phyloP scores from a whole-genome alignment of 1,284 basidiomycete genomes.

The Ganoderma resinaceum region DNA sequence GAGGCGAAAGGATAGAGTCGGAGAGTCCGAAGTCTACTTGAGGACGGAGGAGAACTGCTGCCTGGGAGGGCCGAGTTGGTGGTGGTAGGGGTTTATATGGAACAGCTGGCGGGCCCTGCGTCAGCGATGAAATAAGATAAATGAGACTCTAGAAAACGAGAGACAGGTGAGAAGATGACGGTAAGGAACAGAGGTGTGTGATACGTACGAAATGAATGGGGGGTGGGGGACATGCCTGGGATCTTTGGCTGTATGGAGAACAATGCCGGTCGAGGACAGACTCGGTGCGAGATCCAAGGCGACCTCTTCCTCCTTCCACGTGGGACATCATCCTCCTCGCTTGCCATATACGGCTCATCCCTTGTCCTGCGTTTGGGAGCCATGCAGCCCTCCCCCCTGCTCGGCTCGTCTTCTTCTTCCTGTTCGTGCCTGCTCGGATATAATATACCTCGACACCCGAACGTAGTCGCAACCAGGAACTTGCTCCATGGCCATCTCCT shows the following conservation, averaged over 20 bases:
- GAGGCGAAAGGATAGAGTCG: slow-evolving; percentile 27
- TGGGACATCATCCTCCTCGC: slow-evolving; percentile 35
- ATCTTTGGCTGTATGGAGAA: slow-evolving; percentile 35
- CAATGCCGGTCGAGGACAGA: slow-evolving; percentile 33
- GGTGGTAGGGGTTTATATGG: slow-evolving; percentile 34
- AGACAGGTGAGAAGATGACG: slow-evolving; percentile 31
- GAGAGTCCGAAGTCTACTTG: slow-evolving; percentile 28
- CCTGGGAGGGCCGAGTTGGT: slow-evolving; percentile 31
- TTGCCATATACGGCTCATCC: slow-evolving; percentile 35
- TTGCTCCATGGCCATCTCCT: slow-evolving; percentile 4
- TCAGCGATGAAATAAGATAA: slow-evolving; percentile 26
- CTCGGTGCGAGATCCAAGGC: slow-evolving; percentile 18
- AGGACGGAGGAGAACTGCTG: slow-evolving; percentile 24
- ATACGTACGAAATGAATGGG: slow-evolving; percentile 6
- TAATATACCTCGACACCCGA: not conserved
- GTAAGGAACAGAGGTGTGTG: slow-evolving; percentile 38
- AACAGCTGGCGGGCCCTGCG: slow-evolving; percentile 20
- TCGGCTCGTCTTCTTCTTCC: slow-evolving; percentile 8
- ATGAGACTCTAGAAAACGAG: slow-evolving; percentile 28
- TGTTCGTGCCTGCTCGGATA: slow-evolving; percentile 21
- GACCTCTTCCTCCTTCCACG: slow-evolving; percentile 27
- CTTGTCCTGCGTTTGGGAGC: slow-evolving; percentile 39
- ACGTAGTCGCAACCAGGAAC: not conserved
- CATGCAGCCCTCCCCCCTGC: slow-evolving; percentile 17
- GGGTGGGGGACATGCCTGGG: slow-evolving; percentile 11